Base-by-base conservation (phyloP, 2,329 filamentous ascomycete species). In the Fusarium sp. region DNA sequence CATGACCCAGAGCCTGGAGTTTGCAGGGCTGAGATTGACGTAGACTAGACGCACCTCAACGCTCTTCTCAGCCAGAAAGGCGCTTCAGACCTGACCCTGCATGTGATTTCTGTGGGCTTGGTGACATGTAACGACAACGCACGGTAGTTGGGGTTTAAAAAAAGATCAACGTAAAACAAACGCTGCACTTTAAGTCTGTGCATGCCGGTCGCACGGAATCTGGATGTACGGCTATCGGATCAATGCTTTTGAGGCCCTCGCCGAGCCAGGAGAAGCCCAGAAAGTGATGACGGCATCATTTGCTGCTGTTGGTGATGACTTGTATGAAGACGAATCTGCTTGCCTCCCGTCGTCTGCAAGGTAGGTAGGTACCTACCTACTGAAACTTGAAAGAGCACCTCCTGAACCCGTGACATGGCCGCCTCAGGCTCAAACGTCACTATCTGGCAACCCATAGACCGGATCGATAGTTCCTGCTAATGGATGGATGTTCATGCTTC, bases 121-220 rank as follows among this genome's bases (percentile, higher is more conserved):
- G 56, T 49, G 55, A 65, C 58, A 47, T 54, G 44, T 49, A 56
- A 57, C 38, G 35, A 60, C 28, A 58, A 55, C 33, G 56, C 62
- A 58, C 58, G 44, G 56, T 60, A 45, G 42, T 41, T 52, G 51
- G 42, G 28, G 39, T 63, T 63, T 45, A 45, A 38, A 36, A 62
- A 61, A 28, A 44, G 48, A 72, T 51, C 56, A 41, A 61, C 48
- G 22, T 59, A 55, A 72, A 60, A 61, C 49, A 47, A 35, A 52
- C 42, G 41, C 63, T 70, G 51, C 51, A 42, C 31, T n/a, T 47
- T 41, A 12, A 48, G 63, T 61, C 74, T 66, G 68, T 75, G 60
- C 70, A 58, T 44, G 57, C 48, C 62, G 64, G 62, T 55, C 69
- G 54, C 59, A 42, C 33, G 64, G 65, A 69, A 66, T 48, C 59